Base-by-base conservation (phyloP, 225 moss, liverwort and hornwort species). In the Polytrichum formosum region DNA sequence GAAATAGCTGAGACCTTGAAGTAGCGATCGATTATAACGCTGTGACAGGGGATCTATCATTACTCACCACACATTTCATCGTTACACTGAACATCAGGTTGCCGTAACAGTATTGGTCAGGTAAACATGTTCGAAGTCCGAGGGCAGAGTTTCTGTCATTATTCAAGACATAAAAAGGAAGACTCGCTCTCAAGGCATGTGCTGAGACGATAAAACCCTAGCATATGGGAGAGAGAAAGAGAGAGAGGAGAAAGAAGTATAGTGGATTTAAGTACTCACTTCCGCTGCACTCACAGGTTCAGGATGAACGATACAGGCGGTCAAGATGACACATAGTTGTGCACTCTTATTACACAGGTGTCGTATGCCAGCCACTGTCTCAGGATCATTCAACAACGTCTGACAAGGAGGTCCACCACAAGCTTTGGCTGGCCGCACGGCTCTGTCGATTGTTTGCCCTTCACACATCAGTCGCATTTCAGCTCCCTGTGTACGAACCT, bases 381-480 rank as follows among this genome's bases (percentile, higher is more conserved):
- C 81, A 65, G 76, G 76, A 87, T 87, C 76, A 46, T 46, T 46
- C 46, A 46, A 31, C 71, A 72, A 67, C 64, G 80, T 79, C 27
- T 83, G 71, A 23, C 78, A 74, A 73, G 78, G 80, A 73, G 58
- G 21, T 65, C 83, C 81, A 53, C 83, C 83, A 69, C 83, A 78
- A 46, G 46, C 13, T 67, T 61, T 83, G 76, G 87, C 81, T 74
- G 83, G 78, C 87, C 81, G 83, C 26, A 87, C 87, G 54, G 74
- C 83, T 83, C 81, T 87, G 67, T 87, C 83, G 28, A 83, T 76
- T 37, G 74, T 79, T 81, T 81, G 74, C 72, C 87, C 87, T 71
- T 80, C 87, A 81, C 74, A 76, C 83, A 87, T 81, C 78, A 87
- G 83, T 70, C 83, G 83, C 83, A 87, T 83, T 83, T 83, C 83